Base-by-base conservation (phyloP, 2,329 filamentous ascomycete genomes). In the Xylariaceae sp. region DNA sequence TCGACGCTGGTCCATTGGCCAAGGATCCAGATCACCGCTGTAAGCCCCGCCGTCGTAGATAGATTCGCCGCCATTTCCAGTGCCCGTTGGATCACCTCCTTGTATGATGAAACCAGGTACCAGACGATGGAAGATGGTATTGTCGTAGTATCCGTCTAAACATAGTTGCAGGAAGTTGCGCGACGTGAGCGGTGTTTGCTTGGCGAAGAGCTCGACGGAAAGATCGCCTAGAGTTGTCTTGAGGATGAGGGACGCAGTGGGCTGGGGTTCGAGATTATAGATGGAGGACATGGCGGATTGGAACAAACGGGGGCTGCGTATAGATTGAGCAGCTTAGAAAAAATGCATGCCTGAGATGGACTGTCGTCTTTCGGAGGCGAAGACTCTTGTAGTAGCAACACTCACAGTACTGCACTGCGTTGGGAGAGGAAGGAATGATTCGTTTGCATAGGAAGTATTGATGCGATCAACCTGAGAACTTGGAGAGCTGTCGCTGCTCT, bases 131-230 rank as follows among this genome's bases (percentile, higher is more conserved):
- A 98, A 98, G 48, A 93, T 83, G 0, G 90, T 96, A 60, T 85
- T 83, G 56, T 89, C 84, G 71, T 97, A 98, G 72, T 97, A 97
- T 53, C 89, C 89, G 62, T 98, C 90, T 53, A 96, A 78, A 61
- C 88, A 93, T 59, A 90, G 85, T 64, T 98, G 93, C 29, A 98
- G 77, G 66, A 98, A 98, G 70, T 96, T 97, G 54, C 91, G 89
- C 60, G 85, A 89, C 19, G 93, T 86, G 48, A 96, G 74, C 8
- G 93, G 93, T 1, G 88, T 86, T 66, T 98, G 93, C 61, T 93
- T 93, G 15, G 90, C 90, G 72, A 95, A 98, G 43, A 98, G 82
- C 65, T 95, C 89, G 65, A 98, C 78, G 29, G 87, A 83, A 43
- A 98, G 77, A 58, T 95, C 90, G 64, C 93, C 93, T 34, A 84